Base-by-base conservation (phyloP, 1,284 basidiomycete species). In the Lentinula novae-zelandiae region DNA sequence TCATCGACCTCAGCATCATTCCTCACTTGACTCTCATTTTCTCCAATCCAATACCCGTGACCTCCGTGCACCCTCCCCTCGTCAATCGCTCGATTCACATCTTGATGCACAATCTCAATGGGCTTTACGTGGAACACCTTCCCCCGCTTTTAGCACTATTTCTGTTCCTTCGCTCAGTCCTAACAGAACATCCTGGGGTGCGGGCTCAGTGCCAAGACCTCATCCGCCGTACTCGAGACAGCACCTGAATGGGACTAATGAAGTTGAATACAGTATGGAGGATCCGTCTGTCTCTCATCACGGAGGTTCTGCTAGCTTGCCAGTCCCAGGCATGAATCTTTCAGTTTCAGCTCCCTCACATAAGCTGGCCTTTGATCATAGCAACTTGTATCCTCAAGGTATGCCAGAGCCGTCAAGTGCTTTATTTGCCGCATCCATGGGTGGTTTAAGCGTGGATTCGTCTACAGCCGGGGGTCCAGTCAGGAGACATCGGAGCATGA, bases 401-500 rank as follows among this genome's bases (percentile, higher is more conserved):
- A 69, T 74, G 60, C 64, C 76, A 5, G 73, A 78, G 5, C 64
- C 67, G 31, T 66, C 67, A 17, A 64, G 67, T 15, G 65, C 66
- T 15, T 62, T 67, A 0, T 69, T 65, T 13, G 51, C 66, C 31
- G 64, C 60, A n/a, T 64, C 66, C 39, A 51, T 51, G 48, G 44
- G 56, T 44, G 48, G 49, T 49, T 51, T 53, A n/a, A 65, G 53
- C 10, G 57, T 60, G 31, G 63, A 58, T 46, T 59, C 58, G 27
- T 62, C 58, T 27, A 61, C 62, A 10, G 57, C 49, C 33, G 65
- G 73, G n/a, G 87, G 87, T 2, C 86, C 89, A 5, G 78, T 85
- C 42, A 74, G 88, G 58, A 77, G 89, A 53, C 84, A 90, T 69
- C 76, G 89, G 60, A 89, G 87, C 70, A 89, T 87, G 78, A 92